These are phyloP conservation scores for Solanum virginianum DNA, from an alignment of 257 asterid genomes.

Conservation along the genomic window DNA sequence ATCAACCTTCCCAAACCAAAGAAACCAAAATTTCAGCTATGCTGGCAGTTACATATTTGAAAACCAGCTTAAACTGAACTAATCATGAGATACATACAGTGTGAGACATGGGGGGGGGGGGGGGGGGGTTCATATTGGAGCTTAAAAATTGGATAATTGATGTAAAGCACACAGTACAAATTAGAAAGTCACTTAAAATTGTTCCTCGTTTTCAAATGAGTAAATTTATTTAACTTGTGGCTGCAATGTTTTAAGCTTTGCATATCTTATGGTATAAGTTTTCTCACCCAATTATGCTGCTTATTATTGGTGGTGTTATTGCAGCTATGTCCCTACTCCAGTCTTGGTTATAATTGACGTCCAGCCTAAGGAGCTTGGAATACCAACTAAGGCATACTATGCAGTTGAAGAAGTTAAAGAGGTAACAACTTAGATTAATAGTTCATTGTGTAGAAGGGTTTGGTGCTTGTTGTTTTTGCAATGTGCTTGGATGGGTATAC, in stretches of 20 bases:
- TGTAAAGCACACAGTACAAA: neutral
- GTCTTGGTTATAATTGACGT: constrained; percentile 89
- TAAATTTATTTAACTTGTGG: neutral
- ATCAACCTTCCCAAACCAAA: neutral
- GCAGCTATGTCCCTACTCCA: constrained; percentile 82
- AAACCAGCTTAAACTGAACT: neutral
- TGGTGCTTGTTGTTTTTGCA: neutral
- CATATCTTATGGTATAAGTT: neutral
- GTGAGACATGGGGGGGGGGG: neutral
- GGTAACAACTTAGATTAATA: constrained; percentile 17
- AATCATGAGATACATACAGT: neutral
- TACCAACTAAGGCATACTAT: constrained; percentile 91
- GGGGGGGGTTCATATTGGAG: neutral
- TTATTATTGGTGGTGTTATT: constrained; percentile 6
- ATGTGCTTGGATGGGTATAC: constrained; percentile 1
- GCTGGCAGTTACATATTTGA: neutral
- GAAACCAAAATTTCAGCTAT: neutral
- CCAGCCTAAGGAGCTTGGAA: constrained; percentile 84
- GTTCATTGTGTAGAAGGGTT: neutral
- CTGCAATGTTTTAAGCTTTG: neutral
- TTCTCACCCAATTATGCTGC: neutral
- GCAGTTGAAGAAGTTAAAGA: constrained; percentile 98
- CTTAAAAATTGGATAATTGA: neutral
- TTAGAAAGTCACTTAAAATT: neutral
- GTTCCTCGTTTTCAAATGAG: neutral